Evolutionary conservation across 768 basidiomycete genomes (phyloP).

Genomic region (Pulveroboletus sp.): DNA sequence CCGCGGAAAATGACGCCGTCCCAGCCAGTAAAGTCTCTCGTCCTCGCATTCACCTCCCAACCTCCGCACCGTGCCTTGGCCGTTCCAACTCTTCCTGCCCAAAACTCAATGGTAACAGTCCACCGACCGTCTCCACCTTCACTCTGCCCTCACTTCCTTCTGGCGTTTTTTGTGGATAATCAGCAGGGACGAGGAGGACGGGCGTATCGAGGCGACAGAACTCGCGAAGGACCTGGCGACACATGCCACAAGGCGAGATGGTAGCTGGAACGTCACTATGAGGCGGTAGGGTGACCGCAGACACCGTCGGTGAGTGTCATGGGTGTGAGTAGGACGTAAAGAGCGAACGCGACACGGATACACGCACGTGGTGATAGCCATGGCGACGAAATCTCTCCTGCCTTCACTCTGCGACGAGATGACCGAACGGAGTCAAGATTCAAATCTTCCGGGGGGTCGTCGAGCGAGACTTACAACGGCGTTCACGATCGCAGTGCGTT

Average conservation of each 20-base stretch:
- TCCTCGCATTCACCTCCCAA: not conserved
- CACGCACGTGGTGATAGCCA: constrained; percentile 77
- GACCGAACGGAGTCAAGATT: not conserved
- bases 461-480: constrained; percentile 59
- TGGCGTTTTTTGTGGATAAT: constrained; percentile 43
- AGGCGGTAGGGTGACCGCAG: no score
- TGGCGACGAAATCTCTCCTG: constrained; percentile 57
- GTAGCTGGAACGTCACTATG: constrained; percentile 61
- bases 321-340: not conserved
- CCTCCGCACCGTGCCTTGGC: constrained; percentile 27
- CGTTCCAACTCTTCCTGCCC: constrained; percentile 77
- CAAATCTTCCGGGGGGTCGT: not conserved
- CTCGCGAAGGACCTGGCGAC: constrained; percentile 86
- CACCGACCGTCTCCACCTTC: constrained; percentile 63
- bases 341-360: not conserved
- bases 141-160: constrained; percentile 33
- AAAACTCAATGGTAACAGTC: constrained; percentile 81
- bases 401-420: constrained; percentile 70
- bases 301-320: not conserved
- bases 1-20: no score
- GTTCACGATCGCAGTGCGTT: constrained; percentile 92
- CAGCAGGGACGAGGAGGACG: constrained; percentile 62
- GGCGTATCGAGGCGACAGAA: constrained; percentile 77
- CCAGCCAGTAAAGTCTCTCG: no score
- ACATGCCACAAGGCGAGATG: constrained; percentile 89